Evolutionary conservation across 2,329 filamentous ascomycete genomes (phyloP), one percentile per base, ranked within the genome.

Genomic region (Fusarium mexicanum): DNA sequence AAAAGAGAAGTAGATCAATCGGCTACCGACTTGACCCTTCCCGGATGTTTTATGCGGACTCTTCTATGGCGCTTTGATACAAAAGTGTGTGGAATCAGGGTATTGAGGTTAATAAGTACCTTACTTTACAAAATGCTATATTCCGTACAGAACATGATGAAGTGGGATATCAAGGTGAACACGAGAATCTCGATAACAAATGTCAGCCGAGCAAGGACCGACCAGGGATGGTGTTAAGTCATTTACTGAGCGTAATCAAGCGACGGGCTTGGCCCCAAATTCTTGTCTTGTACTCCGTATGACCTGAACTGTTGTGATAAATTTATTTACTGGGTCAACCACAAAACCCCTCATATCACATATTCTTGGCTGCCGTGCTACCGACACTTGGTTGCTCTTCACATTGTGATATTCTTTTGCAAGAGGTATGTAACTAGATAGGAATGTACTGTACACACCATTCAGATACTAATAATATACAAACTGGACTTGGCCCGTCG

Each of bases 401-500:
- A 33, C 48, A 50, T 55, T 46, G 37, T 62, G 29, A 67, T 61
- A 48, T 67, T 41, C 12, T 24, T 24, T 26, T n/a, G 35, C 41
- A 26, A 41, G 48, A 51, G 31, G n/a, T 26, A 37, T 37, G 17
- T 37, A 16, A 35, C 14, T 44, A 24, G 41, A n/a, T 40, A 20
- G 18, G 43, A 31, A 48, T 48, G 20, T n/a, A n/a, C 38, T 12
- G 33, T 43, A 16, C 47, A 48, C 47, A 18, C 53, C 48, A 51
- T 66, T 64, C 40, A 64, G 46, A 53, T 57, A 57, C 59, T 29
- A 29, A 29, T 29, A 29, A 29, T 29, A 31, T 35, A 35, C 33
- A 35, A 47, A 60, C n/a, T 50, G 57, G 64, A 67, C 75, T 69
- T 77, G 58, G 51, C 67, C 60, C 37, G 13, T 67, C 46, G 22